Conservation (phyloP, 345 rosid genomes). For the Rubroshorea leprosula region DNA sequence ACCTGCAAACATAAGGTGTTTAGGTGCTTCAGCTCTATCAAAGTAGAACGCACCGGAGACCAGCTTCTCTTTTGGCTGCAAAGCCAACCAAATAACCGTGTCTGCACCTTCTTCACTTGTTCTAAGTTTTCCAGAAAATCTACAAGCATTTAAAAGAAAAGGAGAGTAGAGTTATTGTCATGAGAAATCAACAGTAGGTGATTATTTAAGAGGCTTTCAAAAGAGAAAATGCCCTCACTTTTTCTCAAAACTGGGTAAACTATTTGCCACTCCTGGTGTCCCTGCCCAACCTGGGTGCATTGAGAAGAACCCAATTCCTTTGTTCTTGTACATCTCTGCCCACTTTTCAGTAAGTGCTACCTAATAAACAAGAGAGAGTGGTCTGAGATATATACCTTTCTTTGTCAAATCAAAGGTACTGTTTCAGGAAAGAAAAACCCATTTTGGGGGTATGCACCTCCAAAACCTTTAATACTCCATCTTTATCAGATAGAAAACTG, state of each 20-base stretch:
- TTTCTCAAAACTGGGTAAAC: constrained; percentile 55
- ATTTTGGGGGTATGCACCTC: too few relatives aligned
- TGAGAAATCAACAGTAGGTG: not conserved
- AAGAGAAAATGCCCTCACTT: constrained; percentile 26
- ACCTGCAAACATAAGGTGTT: constrained; percentile 64
- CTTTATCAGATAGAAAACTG: too few relatives aligned
- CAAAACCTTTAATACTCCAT: too few relatives aligned
- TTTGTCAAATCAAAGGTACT: not conserved
- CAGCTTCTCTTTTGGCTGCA: constrained; percentile 75
- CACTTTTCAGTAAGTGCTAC: constrained; percentile 80
- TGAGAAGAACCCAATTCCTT: constrained; percentile 73
- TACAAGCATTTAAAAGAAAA: constrained; percentile 16
- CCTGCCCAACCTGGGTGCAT: constrained; percentile 98
- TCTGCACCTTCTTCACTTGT: constrained; percentile 87
- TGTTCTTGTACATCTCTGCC: constrained; percentile 61
- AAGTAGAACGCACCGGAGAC: constrained; percentile 75
- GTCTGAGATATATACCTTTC: not conserved
- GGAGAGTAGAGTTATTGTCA: not conserved
- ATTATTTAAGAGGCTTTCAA: not conserved
- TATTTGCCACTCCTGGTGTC: constrained; percentile 78
- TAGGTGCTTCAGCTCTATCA: constrained; percentile 74
- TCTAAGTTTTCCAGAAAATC: constrained; percentile 72
- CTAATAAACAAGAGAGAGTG: constrained; percentile 25
- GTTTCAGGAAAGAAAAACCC: not conserved
- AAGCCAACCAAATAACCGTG: constrained; percentile 70